phyloP scores from a whole-genome alignment of 169 alveolate genomes.

The Toxoplasma gondii region DNA sequence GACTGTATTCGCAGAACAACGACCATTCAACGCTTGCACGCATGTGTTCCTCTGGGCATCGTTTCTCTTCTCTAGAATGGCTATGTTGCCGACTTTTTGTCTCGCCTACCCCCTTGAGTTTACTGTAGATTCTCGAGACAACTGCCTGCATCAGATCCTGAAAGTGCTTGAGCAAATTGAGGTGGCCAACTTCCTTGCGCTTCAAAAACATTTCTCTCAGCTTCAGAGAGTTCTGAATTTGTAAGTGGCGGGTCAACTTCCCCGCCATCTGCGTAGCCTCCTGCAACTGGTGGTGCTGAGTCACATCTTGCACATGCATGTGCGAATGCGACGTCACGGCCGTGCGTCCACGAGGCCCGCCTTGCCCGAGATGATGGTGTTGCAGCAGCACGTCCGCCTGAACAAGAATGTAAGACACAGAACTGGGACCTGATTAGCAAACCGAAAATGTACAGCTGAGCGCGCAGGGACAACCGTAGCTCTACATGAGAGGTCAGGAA shows the following conservation, averaged over 20 bases:
- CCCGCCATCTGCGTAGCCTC: conserved; percentile 53
- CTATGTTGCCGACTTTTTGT: background rate
- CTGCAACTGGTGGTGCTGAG: conserved; percentile 56
- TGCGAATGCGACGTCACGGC: conserved; percentile 19
- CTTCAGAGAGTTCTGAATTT: conserved; percentile 43
- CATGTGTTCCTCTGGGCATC: too few species aligned
- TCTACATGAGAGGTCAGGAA: background rate
- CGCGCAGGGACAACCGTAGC: background rate
- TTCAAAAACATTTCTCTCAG: conserved; percentile 33
- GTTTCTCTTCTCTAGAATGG: too few species aligned
- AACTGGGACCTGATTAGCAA: background rate
- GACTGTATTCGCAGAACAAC: too few species aligned
- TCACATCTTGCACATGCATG: conserved; percentile 46
- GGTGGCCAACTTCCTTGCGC: conserved; percentile 58
- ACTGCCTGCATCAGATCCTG: conserved; percentile 58
- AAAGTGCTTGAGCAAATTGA: conserved; percentile 48
- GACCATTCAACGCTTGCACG: too few species aligned
- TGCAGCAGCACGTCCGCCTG: conserved; percentile 50
- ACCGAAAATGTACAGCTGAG: background rate
- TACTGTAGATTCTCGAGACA: conserved; percentile 44
- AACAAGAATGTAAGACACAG: background rate
- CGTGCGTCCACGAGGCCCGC: conserved; percentile 57
- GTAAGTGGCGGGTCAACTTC: conserved; percentile 31
- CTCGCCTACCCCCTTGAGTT: conserved; percentile 36
- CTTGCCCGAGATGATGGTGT: conserved; percentile 51